Percentiles rank a stretch among this genome's conserved stretches.
These are phyloP conservation scores for Penicillium crystallinum DNA, from an alignment of 495 filamentous ascomycete genomes.

Conservation along the genomic window DNA sequence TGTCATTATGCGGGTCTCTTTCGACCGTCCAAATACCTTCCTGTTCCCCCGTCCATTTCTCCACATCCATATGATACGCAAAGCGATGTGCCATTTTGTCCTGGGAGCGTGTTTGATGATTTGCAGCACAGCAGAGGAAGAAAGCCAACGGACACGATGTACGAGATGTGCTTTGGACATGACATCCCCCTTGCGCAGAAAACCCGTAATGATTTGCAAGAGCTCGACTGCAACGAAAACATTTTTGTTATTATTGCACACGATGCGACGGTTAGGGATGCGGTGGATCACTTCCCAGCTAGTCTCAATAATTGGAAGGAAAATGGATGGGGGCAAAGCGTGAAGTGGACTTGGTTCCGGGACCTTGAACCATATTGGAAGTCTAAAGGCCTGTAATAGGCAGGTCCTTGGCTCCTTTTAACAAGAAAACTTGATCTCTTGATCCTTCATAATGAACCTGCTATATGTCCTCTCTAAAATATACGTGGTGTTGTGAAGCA, in stretches of 20 bases:
- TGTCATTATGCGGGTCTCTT: constrained; percentile 51
- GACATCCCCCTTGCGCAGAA: constrained; percentile 11
- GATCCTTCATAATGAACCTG: too few relatives aligned
- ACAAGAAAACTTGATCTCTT: too few relatives aligned
- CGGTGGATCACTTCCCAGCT: constrained; percentile 47
- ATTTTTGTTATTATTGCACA: constrained; percentile 52
- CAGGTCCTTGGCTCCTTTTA: too few relatives aligned
- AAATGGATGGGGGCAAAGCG: constrained; percentile 37
- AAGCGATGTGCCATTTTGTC: not conserved
- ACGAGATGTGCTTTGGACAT: not conserved
- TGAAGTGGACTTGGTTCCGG: not conserved
- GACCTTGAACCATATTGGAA: not conserved
- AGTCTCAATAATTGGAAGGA: constrained; percentile 45
- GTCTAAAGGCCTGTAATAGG: not conserved
- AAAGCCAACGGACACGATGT: constrained; percentile 14
- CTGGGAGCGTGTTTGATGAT: not conserved
- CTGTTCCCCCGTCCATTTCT: constrained; percentile 11
- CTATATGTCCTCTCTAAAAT: too few relatives aligned
- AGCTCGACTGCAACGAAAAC: constrained; percentile 46
- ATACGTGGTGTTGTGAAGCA: too few relatives aligned
- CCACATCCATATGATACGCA: not conserved
- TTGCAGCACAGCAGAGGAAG: constrained; percentile 6
- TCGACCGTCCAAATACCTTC: constrained; percentile 42
- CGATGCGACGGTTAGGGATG: constrained; percentile 39
- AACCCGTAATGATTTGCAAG: constrained; percentile 39